phyloP scores from a whole-genome alignment of 1,284 basidiomycete species.

The Sphagnurus paluster region DNA sequence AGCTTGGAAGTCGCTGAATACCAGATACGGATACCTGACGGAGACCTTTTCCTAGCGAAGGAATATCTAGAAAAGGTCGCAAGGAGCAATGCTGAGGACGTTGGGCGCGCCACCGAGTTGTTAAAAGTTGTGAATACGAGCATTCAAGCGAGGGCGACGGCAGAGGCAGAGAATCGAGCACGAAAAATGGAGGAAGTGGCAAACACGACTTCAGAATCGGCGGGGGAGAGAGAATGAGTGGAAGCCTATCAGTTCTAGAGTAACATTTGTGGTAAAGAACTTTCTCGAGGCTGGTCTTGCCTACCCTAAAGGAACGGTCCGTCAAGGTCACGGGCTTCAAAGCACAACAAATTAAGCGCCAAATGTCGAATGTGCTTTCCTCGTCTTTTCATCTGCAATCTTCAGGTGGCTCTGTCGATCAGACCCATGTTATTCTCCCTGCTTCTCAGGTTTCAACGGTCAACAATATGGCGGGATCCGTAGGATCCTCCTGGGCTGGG shows the following conservation, averaged over 20 bases:
- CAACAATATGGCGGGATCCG: slow-evolving; percentile 20
- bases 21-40: slow-evolving; percentile 61
- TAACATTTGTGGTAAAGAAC: background rate
- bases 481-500: slow-evolving; percentile 29
- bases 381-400: slow-evolving; percentile 31
- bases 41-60: slow-evolving; percentile 60
- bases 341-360: slow-evolving; percentile 54
- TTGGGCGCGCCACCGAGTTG: slow-evolving; percentile 61
- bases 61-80: slow-evolving; percentile 74
- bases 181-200: slow-evolving; percentile 3
- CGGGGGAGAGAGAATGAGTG: slow-evolving; percentile 8
- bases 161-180: slow-evolving; percentile 18
- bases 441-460: slow-evolving; percentile 22
- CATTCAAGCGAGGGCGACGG: slow-evolving; percentile 26
- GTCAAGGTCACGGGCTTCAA: slow-evolving; percentile 40
- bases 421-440: slow-evolving; percentile 13
- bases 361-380: slow-evolving; percentile 56
- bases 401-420: slow-evolving; percentile 15
- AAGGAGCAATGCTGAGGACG: slow-evolving; percentile 75
- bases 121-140: slow-evolving; percentile 51
- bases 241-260: slow-evolving; percentile 7
- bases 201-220: slow-evolving; percentile 2
- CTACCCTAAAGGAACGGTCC: slow-evolving; percentile 23
- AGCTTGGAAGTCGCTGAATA: slow-evolving; percentile 80
- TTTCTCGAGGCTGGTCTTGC: slow-evolving; percentile 1